Percentiles rank a stretch among this genome's conserved stretches.
phyloP scores from a whole-genome alignment of 345 rosid species.

The Salix arbutifolia region DNA sequence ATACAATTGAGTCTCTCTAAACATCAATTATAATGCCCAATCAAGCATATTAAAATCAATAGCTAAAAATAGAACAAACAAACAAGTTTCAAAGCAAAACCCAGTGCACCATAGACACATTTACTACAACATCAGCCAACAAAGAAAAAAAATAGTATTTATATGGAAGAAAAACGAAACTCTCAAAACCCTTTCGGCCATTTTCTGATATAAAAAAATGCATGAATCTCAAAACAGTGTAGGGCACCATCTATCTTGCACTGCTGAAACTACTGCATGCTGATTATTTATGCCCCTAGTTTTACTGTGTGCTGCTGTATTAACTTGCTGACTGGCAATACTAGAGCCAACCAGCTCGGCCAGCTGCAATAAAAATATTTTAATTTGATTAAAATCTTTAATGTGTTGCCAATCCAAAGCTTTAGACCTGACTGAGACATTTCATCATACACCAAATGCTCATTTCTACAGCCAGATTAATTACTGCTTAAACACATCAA shows the following conservation, averaged over 20 bases:
- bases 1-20: no score
- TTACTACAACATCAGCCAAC: no score
- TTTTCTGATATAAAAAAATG: background rate
- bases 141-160: no score
- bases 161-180: no score
- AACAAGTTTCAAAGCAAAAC: no score
- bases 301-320: constrained; percentile 60
- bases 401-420: background rate
- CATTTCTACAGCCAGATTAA: background rate
- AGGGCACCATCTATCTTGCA: constrained; percentile 54
- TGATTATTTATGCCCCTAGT: constrained; percentile 52
- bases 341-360: constrained; percentile 93
- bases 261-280: constrained; percentile 55
- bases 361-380: background rate
- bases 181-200: no score
- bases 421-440: background rate
- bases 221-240: constrained; percentile 10
- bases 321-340: constrained; percentile 67
- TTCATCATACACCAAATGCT: background rate
- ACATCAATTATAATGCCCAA: background rate
- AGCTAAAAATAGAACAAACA: no score
- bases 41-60: background rate
- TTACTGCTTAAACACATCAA: no score
- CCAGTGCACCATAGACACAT: no score
- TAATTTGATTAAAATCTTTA: background rate